phyloP scores from a whole-genome alignment of 2,329 filamentous ascomycete species.

The Cryoendolithus antarcticus region DNA sequence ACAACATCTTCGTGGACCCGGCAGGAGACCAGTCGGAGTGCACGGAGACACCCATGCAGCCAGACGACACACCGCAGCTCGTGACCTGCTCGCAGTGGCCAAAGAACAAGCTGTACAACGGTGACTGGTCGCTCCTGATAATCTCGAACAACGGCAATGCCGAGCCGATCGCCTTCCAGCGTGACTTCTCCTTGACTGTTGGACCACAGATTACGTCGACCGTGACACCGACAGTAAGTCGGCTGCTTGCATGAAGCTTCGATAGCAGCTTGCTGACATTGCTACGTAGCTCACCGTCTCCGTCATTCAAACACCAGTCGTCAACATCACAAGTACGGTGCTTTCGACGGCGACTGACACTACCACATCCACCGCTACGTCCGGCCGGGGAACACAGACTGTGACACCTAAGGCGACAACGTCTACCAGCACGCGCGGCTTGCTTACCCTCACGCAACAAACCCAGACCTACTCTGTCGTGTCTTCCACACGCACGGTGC shows the following conservation, averaged over 20 bases:
- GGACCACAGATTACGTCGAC: slow-evolving; percentile 24
- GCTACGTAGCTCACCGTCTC: slow-evolving; percentile 6
- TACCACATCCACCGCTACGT: slow-evolving; percentile 11
- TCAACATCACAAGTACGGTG: slow-evolving; percentile 15
- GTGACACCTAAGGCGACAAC: slow-evolving; percentile 10
- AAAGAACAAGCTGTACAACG: slow-evolving; percentile 32
- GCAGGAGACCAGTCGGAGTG: slow-evolving; percentile 30
- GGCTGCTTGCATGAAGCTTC: not conserved
- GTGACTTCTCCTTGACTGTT: slow-evolving; percentile 28
- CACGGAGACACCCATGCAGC: slow-evolving; percentile 27
- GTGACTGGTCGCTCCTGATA: slow-evolving; percentile 32
- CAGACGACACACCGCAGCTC: slow-evolving; percentile 26
- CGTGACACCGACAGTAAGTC: slow-evolving; percentile 9
- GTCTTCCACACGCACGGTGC: slow-evolving; percentile 9
- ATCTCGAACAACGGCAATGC: slow-evolving; percentile 30
- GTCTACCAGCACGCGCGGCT: slow-evolving; percentile 11
- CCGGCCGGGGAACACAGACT: slow-evolving; percentile 8
- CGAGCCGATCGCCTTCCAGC: slow-evolving; percentile 33
- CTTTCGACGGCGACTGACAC: slow-evolving; percentile 17
- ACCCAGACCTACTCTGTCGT: slow-evolving; percentile 10
- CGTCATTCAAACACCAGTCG: slow-evolving; percentile 14
- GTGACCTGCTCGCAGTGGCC: slow-evolving; percentile 25
- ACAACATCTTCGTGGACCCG: slow-evolving; percentile 32
- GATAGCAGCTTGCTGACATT: too few species aligned
- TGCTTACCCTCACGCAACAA: slow-evolving; percentile 16